Evolutionary conservation across 176 grass and related monocot species (phyloP), one percentile per base, ranked within the genome.

Genomic region (Oropetium thomaeum): DNA sequence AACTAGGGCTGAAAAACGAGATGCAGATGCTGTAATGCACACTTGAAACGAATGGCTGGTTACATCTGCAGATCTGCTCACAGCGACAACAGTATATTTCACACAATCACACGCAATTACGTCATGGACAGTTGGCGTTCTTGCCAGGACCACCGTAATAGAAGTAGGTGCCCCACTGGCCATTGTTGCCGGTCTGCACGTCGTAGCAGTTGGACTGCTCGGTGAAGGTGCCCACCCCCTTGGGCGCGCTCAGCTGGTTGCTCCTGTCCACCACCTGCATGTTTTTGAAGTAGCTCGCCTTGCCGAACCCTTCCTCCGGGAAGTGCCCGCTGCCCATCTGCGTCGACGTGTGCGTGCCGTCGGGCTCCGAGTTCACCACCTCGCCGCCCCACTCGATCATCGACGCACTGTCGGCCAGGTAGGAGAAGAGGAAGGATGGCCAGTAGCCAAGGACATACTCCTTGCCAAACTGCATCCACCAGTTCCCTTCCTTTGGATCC

Each of bases 391-490:
- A 96, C 64, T 96, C 92, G 38, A 96, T 82, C 86, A 89, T 87
- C 2, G 89, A 87, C 0, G 92, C 92, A 14, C 88, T 87, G 41
- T 96, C 77, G 0, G 81, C 80, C 0, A 96, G 83, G 73, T 92
- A 87, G 33, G 89, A 87, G 69, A 96, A 96, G 43, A 96, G 83
- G 47, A 89, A 90, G 57, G 89, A 84, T 0, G 93, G 89, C 89
- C 89, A 92, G 74, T 96, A 96, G 65, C 89, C 87, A 0, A 97
- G 45, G 19, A 92, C 85, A 19, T 92, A 85, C 38, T 84, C 75
- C 54, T 55, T 92, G 69, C 87, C 89, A 43, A 90, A 97, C 60
- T 97, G 84, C 90, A 97, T 88, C 93, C 93, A 97, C 93, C 93
- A 92, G 78, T 97, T 88, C 4, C 93, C 93, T 53, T 90, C 76